These are phyloP conservation scores for Digitaria exilis DNA, from an alignment of 202 grass and related monocot genomes.

Conservation along the genomic window DNA sequence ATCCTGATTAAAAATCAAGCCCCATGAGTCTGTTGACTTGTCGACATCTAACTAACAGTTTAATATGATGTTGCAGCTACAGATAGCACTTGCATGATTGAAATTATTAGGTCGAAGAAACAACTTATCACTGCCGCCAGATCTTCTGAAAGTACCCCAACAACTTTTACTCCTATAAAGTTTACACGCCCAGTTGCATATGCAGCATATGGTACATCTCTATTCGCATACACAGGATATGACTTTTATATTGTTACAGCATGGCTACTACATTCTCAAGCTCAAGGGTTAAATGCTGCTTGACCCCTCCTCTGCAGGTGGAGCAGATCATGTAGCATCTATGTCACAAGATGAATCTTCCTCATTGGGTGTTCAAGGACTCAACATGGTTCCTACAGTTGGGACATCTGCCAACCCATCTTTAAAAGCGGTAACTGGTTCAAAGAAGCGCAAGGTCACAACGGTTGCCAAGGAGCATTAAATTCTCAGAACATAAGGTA, in stretches of 20 bases:
- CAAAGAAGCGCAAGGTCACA: conserved; percentile 43
- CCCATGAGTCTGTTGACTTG: not conserved
- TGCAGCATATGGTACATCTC: conserved; percentile 19
- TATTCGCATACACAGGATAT: not conserved
- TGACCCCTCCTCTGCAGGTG: not conserved
- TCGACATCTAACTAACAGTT: conserved; percentile 30
- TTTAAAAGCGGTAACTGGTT: not conserved
- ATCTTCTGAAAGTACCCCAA: not conserved
- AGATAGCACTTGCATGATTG: conserved; percentile 22
- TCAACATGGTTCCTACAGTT: not conserved
- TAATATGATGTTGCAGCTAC: conserved; percentile 38
- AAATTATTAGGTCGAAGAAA: conserved; percentile 51
- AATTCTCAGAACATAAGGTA: conserved; percentile 25
- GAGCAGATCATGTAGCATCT: not conserved
- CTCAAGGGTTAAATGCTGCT: conserved; percentile 8
- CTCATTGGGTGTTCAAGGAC: conserved; percentile 12
- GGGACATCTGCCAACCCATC: conserved; percentile 18
- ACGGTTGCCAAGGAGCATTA: conserved; percentile 16
- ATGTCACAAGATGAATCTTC: not conserved
- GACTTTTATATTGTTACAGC: not conserved
- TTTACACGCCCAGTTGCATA: conserved; percentile 19
- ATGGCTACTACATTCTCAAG: not conserved
- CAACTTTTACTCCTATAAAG: conserved; percentile 34
- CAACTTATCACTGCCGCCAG: conserved; percentile 13
- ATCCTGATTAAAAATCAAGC: conserved; percentile 28